phyloP scores from a whole-genome alignment of 306 rosid species.

The Quercus agrifolia region DNA sequence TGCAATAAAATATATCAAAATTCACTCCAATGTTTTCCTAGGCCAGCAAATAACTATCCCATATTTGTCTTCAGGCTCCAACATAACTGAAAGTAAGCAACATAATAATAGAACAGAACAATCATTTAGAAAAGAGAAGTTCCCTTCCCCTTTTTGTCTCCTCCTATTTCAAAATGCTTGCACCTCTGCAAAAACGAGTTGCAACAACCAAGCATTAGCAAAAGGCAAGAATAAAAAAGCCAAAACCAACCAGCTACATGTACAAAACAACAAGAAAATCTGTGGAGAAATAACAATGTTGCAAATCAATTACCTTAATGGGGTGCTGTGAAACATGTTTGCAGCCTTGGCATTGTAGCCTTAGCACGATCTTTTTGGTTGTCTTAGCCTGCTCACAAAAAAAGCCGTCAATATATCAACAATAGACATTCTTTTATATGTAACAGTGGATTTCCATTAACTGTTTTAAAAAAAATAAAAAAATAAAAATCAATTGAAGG shows the following conservation, averaged over 20 bases:
- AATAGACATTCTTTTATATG: too few relatives aligned
- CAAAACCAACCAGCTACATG: background rate
- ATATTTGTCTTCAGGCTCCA: background rate
- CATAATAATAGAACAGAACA: background rate
- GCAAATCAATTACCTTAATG: background rate
- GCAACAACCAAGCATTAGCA: background rate
- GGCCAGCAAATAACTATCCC: background rate
- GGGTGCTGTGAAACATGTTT: background rate
- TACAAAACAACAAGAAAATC: background rate
- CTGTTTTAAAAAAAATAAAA: background rate
- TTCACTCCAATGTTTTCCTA: background rate
- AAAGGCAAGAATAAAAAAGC: background rate
- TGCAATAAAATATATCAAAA: background rate
- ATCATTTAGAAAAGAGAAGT: background rate
- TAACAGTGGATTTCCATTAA: background rate
- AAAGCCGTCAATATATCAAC: background rate
- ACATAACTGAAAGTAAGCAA: background rate
- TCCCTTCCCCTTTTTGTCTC: background rate
- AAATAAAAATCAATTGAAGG: background rate
- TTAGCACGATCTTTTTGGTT: background rate
- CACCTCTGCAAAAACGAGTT: background rate
- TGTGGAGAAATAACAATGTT: background rate
- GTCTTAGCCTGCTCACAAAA: background rate
- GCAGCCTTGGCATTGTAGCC: background rate
- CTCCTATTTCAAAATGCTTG: background rate